Percentiles rank a stretch among this genome's conserved stretches.
phyloP scores from a whole-genome alignment of 148 eudicot species.

The Vaccinium vitisidaea region DNA sequence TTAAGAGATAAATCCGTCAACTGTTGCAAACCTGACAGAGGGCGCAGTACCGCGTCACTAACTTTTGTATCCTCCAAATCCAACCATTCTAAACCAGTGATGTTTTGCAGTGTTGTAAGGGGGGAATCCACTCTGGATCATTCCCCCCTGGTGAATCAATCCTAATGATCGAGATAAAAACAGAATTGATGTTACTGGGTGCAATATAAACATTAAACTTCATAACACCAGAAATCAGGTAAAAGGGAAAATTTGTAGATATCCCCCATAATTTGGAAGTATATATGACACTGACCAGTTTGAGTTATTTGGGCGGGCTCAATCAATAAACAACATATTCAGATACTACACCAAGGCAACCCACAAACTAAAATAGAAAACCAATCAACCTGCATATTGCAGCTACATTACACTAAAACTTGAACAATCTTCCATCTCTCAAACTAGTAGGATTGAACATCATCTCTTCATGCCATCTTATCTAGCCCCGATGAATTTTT shows the following conservation, averaged over 20 bases:
- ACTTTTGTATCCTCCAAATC: conserved; percentile 56
- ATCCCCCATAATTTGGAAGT: background rate
- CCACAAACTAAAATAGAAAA: background rate
- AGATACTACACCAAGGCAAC: background rate
- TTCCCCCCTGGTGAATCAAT: conserved; percentile 24
- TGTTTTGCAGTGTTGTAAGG: conserved; percentile 51
- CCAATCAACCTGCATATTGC: background rate
- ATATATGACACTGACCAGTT: background rate
- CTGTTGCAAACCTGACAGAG: conserved; percentile 36
- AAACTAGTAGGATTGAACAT: background rate
- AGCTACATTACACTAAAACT: background rate
- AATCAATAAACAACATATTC: background rate
- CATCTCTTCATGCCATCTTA: background rate
- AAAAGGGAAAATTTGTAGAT: background rate
- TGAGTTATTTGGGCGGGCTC: background rate
- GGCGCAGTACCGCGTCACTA: conserved; percentile 48
- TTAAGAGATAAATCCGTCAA: conserved; percentile 52
- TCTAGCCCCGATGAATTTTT: background rate
- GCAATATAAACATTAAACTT: background rate
- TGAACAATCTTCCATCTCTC: background rate
- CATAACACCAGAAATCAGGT: background rate
- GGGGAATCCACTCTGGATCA: conserved; percentile 42
- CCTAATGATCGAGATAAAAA: conserved; percentile 42
- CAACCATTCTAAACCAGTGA: conserved; percentile 49
- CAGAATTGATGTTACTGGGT: background rate